phyloP scores from a whole-genome alignment of 2,329 filamentous ascomycete species.

The Venturia oleaginea region DNA sequence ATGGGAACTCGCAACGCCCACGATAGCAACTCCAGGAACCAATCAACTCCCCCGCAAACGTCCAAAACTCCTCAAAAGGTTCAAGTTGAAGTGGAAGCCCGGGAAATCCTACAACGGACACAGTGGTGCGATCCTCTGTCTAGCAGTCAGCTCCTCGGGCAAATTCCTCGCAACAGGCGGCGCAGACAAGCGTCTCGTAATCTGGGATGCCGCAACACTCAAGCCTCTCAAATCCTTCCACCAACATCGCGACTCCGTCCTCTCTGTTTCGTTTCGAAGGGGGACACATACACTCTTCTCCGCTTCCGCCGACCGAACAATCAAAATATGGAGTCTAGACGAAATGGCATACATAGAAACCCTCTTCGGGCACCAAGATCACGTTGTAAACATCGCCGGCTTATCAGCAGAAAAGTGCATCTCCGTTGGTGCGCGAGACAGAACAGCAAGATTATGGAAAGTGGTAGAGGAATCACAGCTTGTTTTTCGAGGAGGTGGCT shows the following conservation, averaged over 20 bases:
- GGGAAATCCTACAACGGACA: conserved; percentile 58
- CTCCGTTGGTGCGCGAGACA: conserved; percentile 81
- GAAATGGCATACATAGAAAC: conserved; percentile 84
- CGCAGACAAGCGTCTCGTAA: conserved; percentile 70
- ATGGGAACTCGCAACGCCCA: conserved; percentile 70
- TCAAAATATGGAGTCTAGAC: conserved; percentile 82
- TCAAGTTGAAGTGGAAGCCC: conserved; percentile 14
- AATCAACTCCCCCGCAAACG: conserved; percentile 47
- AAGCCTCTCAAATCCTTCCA: conserved; percentile 71
- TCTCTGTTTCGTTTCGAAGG: conserved; percentile 73
- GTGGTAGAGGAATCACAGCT: conserved; percentile 92
- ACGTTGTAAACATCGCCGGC: conserved; percentile 67
- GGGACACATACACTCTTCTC: conserved; percentile 89
- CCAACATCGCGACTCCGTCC: conserved; percentile 86
- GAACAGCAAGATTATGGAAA: conserved; percentile 90
- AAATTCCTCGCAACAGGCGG: conserved; percentile 88
- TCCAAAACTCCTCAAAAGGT: conserved; percentile 46
- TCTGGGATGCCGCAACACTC: conserved; percentile 74
- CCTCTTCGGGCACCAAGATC: conserved; percentile 90
- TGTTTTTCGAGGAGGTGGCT: conserved; percentile 79
- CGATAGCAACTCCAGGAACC: conserved; percentile 29
- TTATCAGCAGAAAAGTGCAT: conserved; percentile 19
- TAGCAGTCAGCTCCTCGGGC: conserved; percentile 82
- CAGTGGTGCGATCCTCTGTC: conserved; percentile 66
- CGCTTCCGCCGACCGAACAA: conserved; percentile 79